These are phyloP conservation scores for Artemisia tridentata DNA, from an alignment of 129 eudicot genomes.

Conservation along the genomic window DNA sequence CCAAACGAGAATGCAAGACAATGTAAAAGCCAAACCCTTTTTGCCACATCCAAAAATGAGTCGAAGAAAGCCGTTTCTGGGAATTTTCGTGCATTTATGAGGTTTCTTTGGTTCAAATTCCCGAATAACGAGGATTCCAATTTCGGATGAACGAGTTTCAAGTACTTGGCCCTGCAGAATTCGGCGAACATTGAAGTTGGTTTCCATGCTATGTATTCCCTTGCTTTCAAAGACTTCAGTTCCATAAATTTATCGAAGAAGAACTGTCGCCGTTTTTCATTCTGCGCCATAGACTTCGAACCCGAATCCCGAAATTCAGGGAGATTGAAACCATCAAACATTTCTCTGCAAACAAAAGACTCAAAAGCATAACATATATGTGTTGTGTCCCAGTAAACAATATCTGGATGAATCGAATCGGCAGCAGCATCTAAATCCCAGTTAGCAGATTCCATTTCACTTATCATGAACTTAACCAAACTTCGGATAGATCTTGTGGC, in stretches of 20 bases:
- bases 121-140: constrained; percentile 86
- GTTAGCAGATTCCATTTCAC: constrained; percentile 73
- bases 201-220: constrained; percentile 66
- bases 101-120: constrained; percentile 51
- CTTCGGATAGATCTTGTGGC: constrained; percentile 53
- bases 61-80: constrained; percentile 66
- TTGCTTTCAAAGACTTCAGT: constrained; percentile 52
- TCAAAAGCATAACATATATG: constrained; percentile 77
- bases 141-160: constrained; percentile 73
- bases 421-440: constrained; percentile 88
- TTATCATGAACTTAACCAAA: constrained; percentile 57
- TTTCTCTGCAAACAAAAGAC: constrained; percentile 67
- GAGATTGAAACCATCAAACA: constrained; percentile 67
- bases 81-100: constrained; percentile 44
- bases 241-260: constrained; percentile 64
- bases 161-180: constrained; percentile 67
- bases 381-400: constrained; percentile 52
- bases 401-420: constrained; percentile 57
- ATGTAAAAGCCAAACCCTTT: constrained; percentile 77
- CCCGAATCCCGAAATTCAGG: constrained; percentile 43
- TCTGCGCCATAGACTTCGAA: constrained; percentile 1
- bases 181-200: constrained; percentile 65
- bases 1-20: constrained; percentile 69
- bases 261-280: constrained; percentile 14
- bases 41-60: constrained; percentile 69